Conservation (phyloP, 305 asterid genomes). For the Nicotiana rustica region DNA sequence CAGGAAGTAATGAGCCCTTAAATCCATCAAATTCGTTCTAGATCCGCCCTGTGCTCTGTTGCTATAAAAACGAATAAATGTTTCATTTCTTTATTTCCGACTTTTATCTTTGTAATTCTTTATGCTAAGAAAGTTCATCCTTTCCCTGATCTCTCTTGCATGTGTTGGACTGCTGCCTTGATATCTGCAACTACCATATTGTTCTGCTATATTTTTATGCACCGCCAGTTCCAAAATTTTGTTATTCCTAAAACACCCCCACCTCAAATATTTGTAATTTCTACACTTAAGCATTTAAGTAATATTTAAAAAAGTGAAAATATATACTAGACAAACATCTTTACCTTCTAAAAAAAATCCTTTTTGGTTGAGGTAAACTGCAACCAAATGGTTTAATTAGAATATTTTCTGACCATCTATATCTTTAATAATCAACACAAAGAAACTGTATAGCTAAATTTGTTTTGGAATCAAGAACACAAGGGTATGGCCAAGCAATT, state of each 20-base stretch:
- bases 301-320: background rate
- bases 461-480: background rate
- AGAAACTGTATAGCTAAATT: too few relatives aligned
- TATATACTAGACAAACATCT: background rate
- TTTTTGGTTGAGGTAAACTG: background rate
- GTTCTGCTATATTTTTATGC: background rate
- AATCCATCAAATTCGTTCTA: background rate
- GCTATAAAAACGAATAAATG: background rate
- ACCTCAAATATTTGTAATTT: background rate
- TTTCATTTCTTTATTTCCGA: background rate
- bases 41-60: background rate
- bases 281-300: background rate
- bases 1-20: background rate
- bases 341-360: background rate
- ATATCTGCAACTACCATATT: background rate
- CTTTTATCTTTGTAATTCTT: background rate
- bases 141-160: background rate
- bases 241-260: background rate
- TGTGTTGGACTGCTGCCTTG: constrained; percentile 17
- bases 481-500: background rate
- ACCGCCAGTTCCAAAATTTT: background rate
- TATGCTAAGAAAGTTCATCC: constrained; percentile 13
- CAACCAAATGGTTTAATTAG: background rate
- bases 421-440: background rate
- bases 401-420: background rate